phyloP scores from a whole-genome alignment of 306 rosid genomes.

The Trifolium subterraneum region DNA sequence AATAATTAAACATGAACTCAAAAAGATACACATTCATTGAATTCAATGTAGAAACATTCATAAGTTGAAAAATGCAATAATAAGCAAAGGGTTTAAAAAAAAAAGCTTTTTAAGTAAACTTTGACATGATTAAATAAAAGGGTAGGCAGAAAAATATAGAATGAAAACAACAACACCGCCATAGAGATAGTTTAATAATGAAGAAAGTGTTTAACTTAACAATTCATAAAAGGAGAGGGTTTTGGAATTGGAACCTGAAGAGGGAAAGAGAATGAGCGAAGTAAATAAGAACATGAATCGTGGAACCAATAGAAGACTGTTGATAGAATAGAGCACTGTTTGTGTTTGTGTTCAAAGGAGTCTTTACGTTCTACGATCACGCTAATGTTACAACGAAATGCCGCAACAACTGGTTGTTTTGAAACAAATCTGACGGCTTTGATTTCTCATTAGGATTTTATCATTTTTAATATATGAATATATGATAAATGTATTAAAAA shows the following conservation, averaged over 20 bases:
- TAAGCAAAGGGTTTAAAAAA: conserved; percentile 4
- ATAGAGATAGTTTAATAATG: neutral
- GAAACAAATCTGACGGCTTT: conserved; percentile 10
- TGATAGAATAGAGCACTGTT: too few species aligned
- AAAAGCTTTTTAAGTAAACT: conserved; percentile 13
- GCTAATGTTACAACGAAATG: conserved; percentile 3
- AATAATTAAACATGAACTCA: conserved; percentile 23
- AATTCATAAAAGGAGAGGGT: neutral
- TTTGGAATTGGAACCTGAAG: conserved; percentile 44
- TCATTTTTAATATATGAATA: too few species aligned
- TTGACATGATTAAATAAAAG: conserved; percentile 30
- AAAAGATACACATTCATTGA: conserved; percentile 20
- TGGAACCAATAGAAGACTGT: conserved; percentile 11
- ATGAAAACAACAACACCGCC: conserved; percentile 31
- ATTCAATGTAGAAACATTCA: conserved; percentile 36
- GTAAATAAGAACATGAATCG: conserved; percentile 30
- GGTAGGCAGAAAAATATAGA: conserved; percentile 11
- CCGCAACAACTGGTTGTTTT: neutral
- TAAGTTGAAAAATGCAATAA: conserved; percentile 30
- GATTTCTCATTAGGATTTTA: too few species aligned
- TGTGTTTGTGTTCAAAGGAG: neutral
- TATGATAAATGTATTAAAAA: too few species aligned
- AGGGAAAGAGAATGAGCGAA: conserved; percentile 18
- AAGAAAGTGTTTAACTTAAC: conserved; percentile 10
- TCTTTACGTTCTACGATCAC: neutral